Evolutionary conservation across 1,284 basidiomycete species (phyloP).

Genomic region (Schizophyllum amplum): DNA sequence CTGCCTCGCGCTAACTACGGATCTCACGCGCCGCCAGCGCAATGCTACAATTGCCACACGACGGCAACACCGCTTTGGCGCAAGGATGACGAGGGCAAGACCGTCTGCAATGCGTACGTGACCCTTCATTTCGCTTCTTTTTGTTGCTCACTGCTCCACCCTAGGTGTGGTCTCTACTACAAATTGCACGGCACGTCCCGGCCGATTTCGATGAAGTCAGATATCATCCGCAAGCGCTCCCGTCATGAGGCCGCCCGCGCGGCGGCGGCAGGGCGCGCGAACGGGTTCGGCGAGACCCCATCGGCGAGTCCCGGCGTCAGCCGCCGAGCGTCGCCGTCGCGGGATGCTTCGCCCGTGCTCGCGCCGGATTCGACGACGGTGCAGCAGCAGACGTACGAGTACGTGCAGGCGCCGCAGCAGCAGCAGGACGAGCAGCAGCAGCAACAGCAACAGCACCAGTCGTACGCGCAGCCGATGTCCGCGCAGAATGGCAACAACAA

Average conservation of each 20-base stretch:
- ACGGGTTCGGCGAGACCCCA: slow-evolving; percentile 42
- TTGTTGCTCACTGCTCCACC: slow-evolving; percentile 8
- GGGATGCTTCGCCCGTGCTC: slow-evolving; percentile 52
- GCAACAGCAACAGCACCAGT: slow-evolving; percentile 2
- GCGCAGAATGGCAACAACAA: slow-evolving; percentile 18
- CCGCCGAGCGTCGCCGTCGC: slow-evolving; percentile 60
- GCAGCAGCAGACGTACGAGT: slow-evolving; percentile 29
- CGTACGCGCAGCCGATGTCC: slow-evolving; percentile 3
- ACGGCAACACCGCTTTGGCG: slow-evolving; percentile 88
- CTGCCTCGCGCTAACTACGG: slow-evolving; percentile 14
- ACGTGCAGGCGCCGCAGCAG: slow-evolving; percentile 4
- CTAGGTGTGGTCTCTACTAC: slow-evolving; percentile 44
- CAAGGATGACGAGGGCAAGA: slow-evolving; percentile 87
- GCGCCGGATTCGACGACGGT: slow-evolving; percentile 56
- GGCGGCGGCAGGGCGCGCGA: slow-evolving; percentile 25
- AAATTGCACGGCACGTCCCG: slow-evolving; percentile 75
- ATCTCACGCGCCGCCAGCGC: slow-evolving; percentile 36
- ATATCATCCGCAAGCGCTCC: slow-evolving; percentile 75
- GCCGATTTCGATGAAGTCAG: slow-evolving; percentile 81
- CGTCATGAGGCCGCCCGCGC: slow-evolving; percentile 61
- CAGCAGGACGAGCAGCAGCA: slow-evolving; percentile 2
- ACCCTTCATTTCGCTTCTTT: slow-evolving; percentile 9
- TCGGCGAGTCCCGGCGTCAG: slow-evolving; percentile 66
- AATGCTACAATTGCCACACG: slow-evolving; percentile 87
- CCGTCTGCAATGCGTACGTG: slow-evolving; percentile 82